A percentile compares a stretch with the other conserved stretches of the same genome.
phyloP scores from a whole-genome alignment of 352 stramenopile genomes.

The Discostella stelligera region DNA sequence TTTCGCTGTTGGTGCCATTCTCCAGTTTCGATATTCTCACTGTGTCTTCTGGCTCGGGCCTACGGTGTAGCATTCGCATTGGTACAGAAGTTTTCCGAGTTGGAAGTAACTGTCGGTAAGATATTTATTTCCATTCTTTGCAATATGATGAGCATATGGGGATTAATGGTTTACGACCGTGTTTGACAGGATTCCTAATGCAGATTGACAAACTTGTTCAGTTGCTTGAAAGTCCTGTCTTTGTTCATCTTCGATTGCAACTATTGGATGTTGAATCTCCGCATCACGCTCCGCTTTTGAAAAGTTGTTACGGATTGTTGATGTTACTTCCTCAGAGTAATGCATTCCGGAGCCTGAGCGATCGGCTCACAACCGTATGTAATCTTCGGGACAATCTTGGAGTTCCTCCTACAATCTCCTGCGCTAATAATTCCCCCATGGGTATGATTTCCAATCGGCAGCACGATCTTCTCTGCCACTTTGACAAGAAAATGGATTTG shows the following conservation, averaged over 20 bases:
- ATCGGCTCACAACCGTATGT: constrained; percentile 83
- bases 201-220: constrained; percentile 99
- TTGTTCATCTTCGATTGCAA: constrained; percentile 97
- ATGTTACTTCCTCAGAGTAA: constrained; percentile 95
- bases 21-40: constrained; percentile 91
- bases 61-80: constrained; percentile 96
- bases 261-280: constrained; percentile 94
- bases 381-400: constrained; percentile 85
- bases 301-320: constrained; percentile 95
- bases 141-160: neutral
- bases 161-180: neutral
- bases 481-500: constrained; percentile 52
- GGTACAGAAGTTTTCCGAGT: constrained; percentile 94
- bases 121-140: neutral
- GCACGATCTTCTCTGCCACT: constrained; percentile 41
- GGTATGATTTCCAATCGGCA: constrained; percentile 24
- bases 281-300: constrained; percentile 93
- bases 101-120: constrained; percentile 92
- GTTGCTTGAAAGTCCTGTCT: constrained; percentile 98
- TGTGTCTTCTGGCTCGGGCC: constrained; percentile 96
- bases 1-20: constrained; percentile 97
- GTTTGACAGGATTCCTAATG: constrained; percentile 89
- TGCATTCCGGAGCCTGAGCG: constrained; percentile 83
- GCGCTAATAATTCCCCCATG: neutral
- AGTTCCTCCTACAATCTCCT: constrained; percentile 39